These are phyloP conservation scores for Boletus subparvulus DNA, from an alignment of 768 basidiomycete species.

Conservation along the genomic window DNA sequence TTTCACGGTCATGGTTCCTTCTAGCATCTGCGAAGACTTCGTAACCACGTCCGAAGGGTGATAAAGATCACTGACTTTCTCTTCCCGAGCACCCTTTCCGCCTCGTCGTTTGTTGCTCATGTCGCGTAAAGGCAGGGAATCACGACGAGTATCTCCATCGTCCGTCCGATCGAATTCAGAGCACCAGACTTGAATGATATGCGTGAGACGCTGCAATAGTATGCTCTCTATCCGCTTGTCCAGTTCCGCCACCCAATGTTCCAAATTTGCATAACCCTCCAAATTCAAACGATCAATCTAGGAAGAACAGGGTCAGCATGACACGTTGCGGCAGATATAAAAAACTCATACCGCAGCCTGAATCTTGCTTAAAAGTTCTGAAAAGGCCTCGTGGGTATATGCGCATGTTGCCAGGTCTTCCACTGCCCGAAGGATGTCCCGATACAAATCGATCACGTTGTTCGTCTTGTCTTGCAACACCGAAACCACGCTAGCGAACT, in stretches of 20 bases:
- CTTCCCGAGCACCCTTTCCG: slow-evolving; percentile 73
- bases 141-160: slow-evolving; percentile 62
- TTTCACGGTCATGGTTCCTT: slow-evolving; percentile 72
- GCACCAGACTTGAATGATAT: slow-evolving; percentile 87
- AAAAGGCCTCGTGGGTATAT: slow-evolving; percentile 82
- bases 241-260: slow-evolving; percentile 85
- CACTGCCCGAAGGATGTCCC: slow-evolving; percentile 78
- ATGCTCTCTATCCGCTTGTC: slow-evolving; percentile 82
- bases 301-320: not conserved
- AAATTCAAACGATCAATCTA: slow-evolving; percentile 93
- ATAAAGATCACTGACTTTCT: slow-evolving; percentile 53
- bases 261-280: slow-evolving; percentile 93
- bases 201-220: slow-evolving; percentile 68
- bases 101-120: slow-evolving; percentile 62
- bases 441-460: slow-evolving; percentile 86
- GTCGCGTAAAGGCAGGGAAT: slow-evolving; percentile 51
- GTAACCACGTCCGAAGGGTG: not conserved
- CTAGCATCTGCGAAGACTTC: slow-evolving; percentile 52
- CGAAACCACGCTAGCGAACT: slow-evolving; percentile 92
- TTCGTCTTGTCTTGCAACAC: slow-evolving; percentile 97
- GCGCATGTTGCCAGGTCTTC: slow-evolving; percentile 87
- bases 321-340: not conserved
- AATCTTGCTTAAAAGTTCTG: slow-evolving; percentile 70
- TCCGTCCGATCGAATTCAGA: slow-evolving; percentile 78
- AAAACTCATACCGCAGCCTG: slow-evolving; percentile 73